Conservation (phyloP, 2,329 filamentous ascomycete genomes). For the Acrocalymma vagum region DNA sequence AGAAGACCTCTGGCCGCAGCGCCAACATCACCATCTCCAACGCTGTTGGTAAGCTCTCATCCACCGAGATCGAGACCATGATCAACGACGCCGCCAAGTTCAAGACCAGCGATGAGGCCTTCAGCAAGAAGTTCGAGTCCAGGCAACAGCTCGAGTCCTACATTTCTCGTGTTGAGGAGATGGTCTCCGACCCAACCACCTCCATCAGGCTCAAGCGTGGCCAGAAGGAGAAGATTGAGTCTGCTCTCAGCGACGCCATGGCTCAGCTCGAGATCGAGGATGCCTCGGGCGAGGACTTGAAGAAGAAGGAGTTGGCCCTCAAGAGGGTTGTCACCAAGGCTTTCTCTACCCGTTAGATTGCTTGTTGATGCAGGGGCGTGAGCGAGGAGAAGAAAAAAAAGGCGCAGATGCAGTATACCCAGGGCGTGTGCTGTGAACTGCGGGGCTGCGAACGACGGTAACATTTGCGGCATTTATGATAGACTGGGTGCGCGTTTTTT, state of each 20-base stretch:
- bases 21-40: conserved; percentile 99
- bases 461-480: conserved; percentile 44
- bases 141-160: conserved; percentile 99
- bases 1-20: conserved; percentile 97
- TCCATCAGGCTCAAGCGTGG: conserved; percentile 98
- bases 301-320: conserved; percentile 99
- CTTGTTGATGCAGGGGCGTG: conserved; percentile 11
- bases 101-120: conserved; percentile 97
- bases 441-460: conserved; percentile 32
- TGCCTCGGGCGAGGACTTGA: conserved; percentile 88
- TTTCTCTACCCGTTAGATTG: conserved; percentile 83
- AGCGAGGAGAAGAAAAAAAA: conserved; percentile 24
- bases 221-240: conserved; percentile 99
- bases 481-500: conserved; percentile 46
- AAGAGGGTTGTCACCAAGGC: conserved; percentile 99
- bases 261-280: conserved; percentile 96
- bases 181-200: conserved; percentile 94
- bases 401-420: conserved; percentile 40
- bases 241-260: conserved; percentile 96
- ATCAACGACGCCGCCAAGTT: conserved; percentile 97
- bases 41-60: conserved; percentile 98
- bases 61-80: conserved; percentile 96
- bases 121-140: conserved; percentile 99
- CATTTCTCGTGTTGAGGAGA: conserved; percentile 98
- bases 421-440: no score